These are phyloP conservation scores for Toxoplasma gondii DNA, from an alignment of 169 alveolate genomes.

Conservation along the genomic window DNA sequence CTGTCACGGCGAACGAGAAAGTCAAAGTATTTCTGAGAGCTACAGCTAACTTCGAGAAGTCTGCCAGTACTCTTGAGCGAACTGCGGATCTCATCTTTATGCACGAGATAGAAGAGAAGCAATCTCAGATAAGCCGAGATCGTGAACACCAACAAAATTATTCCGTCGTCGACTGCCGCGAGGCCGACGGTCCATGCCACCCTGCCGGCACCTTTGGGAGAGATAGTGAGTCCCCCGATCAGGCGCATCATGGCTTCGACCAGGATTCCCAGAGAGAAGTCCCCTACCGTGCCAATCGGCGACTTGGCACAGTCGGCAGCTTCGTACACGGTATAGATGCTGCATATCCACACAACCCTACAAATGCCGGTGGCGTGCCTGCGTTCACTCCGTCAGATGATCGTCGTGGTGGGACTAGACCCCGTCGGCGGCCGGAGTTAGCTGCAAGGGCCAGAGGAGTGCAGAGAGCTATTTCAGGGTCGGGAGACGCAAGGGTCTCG, in stretches of 20 bases:
- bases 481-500: background rate
- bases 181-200: background rate
- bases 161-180: background rate
- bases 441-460: conserved; percentile 8
- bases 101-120: conserved; percentile 15
- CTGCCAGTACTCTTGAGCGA: background rate
- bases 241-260: too few relatives aligned
- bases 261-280: background rate
- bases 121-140: background rate
- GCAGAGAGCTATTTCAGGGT: background rate
- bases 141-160: background rate
- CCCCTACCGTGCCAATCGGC: background rate
- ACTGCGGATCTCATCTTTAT: background rate
- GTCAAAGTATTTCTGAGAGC: background rate
- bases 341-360: background rate
- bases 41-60: background rate
- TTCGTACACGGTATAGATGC: background rate
- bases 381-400: background rate
- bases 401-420: background rate
- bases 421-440: conserved; percentile 13
- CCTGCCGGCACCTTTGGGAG: background rate
- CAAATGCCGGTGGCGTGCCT: background rate
- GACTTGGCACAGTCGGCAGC: background rate
- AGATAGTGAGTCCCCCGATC: too few relatives aligned
- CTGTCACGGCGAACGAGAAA: background rate